A percentile compares a stretch with the other conserved stretches of the same genome.
Evolutionary conservation across 148 eudicot genomes (phyloP).

Genomic region (Mesembryanthemum crystallinum): DNA sequence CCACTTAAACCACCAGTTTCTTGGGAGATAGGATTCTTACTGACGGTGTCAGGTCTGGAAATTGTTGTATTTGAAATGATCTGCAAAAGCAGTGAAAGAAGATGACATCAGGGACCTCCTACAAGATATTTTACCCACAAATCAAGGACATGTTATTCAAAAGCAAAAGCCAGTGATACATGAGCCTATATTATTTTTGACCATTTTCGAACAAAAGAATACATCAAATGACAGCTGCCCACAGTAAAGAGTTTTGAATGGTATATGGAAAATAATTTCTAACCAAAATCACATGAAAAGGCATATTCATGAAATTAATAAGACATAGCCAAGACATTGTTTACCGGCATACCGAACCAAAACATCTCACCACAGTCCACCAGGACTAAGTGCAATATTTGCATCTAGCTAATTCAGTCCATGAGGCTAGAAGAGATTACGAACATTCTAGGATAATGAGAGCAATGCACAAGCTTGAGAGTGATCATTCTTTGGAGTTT

Average conservation of each 20-base stretch:
- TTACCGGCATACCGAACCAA: neutral
- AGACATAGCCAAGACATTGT: neutral
- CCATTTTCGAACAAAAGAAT: neutral
- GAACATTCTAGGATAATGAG: no score
- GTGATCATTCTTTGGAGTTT: no score
- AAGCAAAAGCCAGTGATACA: neutral
- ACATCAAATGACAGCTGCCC: neutral
- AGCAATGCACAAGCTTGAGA: no score
- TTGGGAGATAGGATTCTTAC: conserved; percentile 49
- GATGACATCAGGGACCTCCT: neutral
- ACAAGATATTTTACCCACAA: neutral
- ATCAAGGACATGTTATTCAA: neutral
- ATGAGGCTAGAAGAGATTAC: no score
- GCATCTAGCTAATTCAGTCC: no score
- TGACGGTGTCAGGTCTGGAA: conserved; percentile 77
- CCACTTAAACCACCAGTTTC: conserved; percentile 98
- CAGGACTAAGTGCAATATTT: no score
- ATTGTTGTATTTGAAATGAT: conserved; percentile 96
- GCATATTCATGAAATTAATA: neutral
- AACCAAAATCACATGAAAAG: neutral
- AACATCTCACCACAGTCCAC: neutral
- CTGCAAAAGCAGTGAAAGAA: conserved; percentile 39
- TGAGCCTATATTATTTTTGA: neutral
- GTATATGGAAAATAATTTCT: neutral
- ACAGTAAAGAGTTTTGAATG: neutral